Evolutionary conservation across 116 monocot genomes (phyloP).

Genomic region (Dioscorea cayenensis): DNA sequence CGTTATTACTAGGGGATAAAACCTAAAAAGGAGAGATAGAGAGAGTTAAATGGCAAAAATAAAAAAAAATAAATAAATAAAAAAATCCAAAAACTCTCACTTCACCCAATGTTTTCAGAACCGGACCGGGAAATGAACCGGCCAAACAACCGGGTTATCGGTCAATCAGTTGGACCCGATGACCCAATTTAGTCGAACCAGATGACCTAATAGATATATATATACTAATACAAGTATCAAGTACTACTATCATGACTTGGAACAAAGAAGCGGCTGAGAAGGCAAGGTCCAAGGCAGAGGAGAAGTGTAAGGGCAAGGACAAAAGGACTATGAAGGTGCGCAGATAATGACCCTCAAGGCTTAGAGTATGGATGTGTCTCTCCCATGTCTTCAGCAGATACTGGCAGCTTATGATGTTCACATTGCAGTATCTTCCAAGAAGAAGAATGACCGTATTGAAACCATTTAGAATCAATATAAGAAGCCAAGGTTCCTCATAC

Average conservation of each 20-base stretch:
- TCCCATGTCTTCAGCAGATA: constrained; percentile 15
- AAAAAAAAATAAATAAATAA: no score
- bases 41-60: no score
- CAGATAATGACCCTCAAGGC: not conserved
- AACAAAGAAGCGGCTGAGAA: not conserved
- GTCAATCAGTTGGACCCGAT: no score
- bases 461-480: constrained; percentile 11
- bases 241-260: not conserved
- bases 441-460: not conserved
- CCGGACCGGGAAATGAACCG: no score
- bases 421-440: not conserved
- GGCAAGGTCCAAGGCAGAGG: not conserved
- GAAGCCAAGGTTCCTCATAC: constrained; percentile 19
- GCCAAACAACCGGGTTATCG: no score
- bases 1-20: no score
- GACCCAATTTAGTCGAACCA: no score
- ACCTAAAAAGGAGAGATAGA: no score
- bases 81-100: no score
- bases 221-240: no score
- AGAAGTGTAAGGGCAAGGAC: constrained; percentile 2
- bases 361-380: constrained; percentile 1
- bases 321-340: constrained; percentile 9
- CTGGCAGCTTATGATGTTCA: constrained; percentile 18
- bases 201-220: no score
- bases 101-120: no score